Base-by-base conservation (phyloP, 2,329 filamentous ascomycete species). In the Aspergillus viridinutans region DNA sequence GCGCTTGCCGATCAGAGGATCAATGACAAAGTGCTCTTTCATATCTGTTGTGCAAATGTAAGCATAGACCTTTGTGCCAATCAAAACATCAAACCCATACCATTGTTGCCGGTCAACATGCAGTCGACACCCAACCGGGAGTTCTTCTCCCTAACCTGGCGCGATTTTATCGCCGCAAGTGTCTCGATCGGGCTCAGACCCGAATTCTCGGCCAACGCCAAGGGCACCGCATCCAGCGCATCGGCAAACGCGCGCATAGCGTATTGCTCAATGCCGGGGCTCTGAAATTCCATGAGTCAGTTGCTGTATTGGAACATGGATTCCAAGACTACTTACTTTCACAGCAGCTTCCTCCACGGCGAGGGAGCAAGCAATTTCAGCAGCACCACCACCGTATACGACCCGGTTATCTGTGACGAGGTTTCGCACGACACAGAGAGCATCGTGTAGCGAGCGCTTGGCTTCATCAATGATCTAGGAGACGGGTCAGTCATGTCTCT, bases 171-270 rank as follows among this genome's bases (percentile, higher is more conserved):
- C 71, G 90, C 88, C 38, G 94, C 93, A 56, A 99, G 83, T 7
- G 93, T 96, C 69, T 97, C 92, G 67, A 99, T 99, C 17, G 94
- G 91, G 77, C 91, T 96, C 61, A 97, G 81, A 61, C 94, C 94
- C 65, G 90, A 96, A 83, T 99, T 99, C 83, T 99, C 93, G 9
- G 94, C 92, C 59, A 99, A 83, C 1, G 94, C 91, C 91, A 99
- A 94, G 35, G 94, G 94, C 1, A 99, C 83, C 1, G 90, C 83
- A 75, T 99, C 94, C 38, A 99, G 85, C 4, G 94, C 95, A 76
- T 97, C 93, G 59, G 94, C 85, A 72, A 99, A 99, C 25, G 94
- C 94, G 60, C 94, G 90, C 93, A 99, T 99, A 64, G 93, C 92
- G 76, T 99, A 99, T 78, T 99, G 94, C 78, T 97, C 93, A 42